Conservation (phyloP, 108 stramenopile species). For the Cylindrotheca fusiformis region DNA sequence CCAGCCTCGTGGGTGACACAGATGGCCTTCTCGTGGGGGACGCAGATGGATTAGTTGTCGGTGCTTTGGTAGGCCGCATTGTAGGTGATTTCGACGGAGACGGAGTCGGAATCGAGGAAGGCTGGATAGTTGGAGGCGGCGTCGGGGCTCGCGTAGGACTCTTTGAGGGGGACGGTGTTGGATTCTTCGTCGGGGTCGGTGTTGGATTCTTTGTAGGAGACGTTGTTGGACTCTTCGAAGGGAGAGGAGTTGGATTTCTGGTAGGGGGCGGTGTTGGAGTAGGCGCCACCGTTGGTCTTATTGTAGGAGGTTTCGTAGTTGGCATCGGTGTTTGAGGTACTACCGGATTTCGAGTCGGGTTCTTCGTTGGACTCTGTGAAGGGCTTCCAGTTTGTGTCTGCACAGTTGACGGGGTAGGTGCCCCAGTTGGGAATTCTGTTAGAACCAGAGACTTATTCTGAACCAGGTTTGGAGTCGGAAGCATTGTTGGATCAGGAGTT, state of each 20-base stretch:
- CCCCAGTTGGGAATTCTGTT: neutral
- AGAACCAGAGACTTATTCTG: neutral
- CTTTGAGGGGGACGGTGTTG: neutral
- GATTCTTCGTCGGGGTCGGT: neutral
- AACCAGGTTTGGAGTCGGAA: neutral
- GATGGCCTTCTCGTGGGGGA: conserved; percentile 1
- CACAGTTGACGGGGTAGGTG: neutral
- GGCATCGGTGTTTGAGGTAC: no score
- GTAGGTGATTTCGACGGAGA: conserved; percentile 1
- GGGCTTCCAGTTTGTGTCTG: neutral
- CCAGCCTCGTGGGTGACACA: neutral
- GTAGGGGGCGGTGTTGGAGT: conserved; percentile 8
- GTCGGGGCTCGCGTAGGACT: conserved; percentile 2
- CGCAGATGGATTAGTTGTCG: conserved; percentile 2
- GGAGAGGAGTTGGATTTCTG: neutral
- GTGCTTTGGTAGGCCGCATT: neutral
- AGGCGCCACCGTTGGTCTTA: neutral
- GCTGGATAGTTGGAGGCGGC: neutral
- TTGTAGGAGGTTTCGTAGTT: neutral
- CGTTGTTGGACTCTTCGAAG: neutral
- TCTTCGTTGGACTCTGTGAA: neutral
- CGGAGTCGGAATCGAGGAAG: neutral
- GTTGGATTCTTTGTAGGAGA: conserved; percentile 6
- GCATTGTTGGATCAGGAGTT: conserved; percentile 13
- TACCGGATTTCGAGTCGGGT: no score